Base-by-base conservation (phyloP, 306 rosid species). In the Casuarina equisetifolia region DNA sequence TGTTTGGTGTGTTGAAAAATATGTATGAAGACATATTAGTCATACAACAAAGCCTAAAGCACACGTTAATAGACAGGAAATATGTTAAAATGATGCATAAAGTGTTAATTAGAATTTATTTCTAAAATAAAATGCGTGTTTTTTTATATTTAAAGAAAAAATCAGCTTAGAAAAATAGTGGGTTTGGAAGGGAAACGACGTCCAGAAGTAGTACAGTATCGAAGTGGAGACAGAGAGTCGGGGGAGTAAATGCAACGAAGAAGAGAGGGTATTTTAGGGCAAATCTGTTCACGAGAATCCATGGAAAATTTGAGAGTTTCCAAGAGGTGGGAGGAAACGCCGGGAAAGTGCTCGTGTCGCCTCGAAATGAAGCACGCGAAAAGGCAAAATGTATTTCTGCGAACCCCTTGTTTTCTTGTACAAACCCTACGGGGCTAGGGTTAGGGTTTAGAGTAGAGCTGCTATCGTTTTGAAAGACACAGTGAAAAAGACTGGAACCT, bases 261-360 rank as follows among this genome's bases (percentile, higher is more conserved):
- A 54, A 44, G 35, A 52, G 70, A 75, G 92, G 92, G 86, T 53
- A 76, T 54, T 80, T 74, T 48, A 35, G 88, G 89, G 72, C 6
- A 76, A 82, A n/a, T 42, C 12, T 45, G 83, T 17, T 84, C 91
- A 80, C 93, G 92, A 87, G 85, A 83, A 88, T 84, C 91, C 85
- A 88, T 82, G 79, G 85, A 78, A 71, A 79, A 52, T n/a, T 79
- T 86, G 89, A 73, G 85, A 75, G 80, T 80, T 93, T 88, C 94
- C 80, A 88, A 76, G 85, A 74, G 84, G 78, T 89, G 90, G 97
- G 96, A 89, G 97, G 88, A 88, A 95, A 87, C 91, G 89, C 97
- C 89, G 96, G 98, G 91, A 90, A 89, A 95, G 93, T 92, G 93
- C 89, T 90, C 92, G 91, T 95, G 97, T 92, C 97, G 91, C 93